Percentiles rank a stretch among this genome's conserved stretches.
These are phyloP conservation scores for Xylariales sp. DNA, from an alignment of 2,329 filamentous ascomycete genomes.

Conservation along the genomic window DNA sequence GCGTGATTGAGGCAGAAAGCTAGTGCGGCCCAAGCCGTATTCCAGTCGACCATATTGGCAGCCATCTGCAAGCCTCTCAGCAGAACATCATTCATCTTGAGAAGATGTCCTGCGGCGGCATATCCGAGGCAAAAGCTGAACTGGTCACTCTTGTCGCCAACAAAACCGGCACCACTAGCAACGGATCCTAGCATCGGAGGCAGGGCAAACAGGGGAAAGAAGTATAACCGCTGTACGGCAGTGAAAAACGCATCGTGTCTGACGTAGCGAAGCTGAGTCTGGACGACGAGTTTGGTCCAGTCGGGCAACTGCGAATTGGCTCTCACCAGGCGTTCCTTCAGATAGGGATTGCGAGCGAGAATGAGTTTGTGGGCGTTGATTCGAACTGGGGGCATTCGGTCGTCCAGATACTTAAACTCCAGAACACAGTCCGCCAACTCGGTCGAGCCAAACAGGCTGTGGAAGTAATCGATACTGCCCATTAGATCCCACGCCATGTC, in stretches of 20 bases:
- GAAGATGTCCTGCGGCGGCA: conserved; percentile 55
- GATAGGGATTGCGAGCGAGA: conserved; percentile 45
- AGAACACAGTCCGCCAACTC: conserved; percentile 38
- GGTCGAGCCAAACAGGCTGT: conserved; percentile 32
- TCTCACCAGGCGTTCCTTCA: conserved; percentile 29
- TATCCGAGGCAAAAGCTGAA: conserved; percentile 59
- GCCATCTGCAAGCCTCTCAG: conserved; percentile 57
- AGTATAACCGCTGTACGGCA: conserved; percentile 54
- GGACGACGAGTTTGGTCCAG: conserved; percentile 38
- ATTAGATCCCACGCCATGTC: conserved; percentile 20
- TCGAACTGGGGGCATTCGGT: conserved; percentile 31
- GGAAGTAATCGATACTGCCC: conserved; percentile 28
- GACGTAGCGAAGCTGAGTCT: conserved; percentile 48
- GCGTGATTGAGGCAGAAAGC: conserved; percentile 49
- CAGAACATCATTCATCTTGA: conserved; percentile 51
- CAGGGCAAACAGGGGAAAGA: conserved; percentile 42
- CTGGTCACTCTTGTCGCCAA: conserved; percentile 36
- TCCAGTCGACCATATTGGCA: conserved; percentile 54
- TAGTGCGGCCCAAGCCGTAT: conserved; percentile 56
- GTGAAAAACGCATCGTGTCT: conserved; percentile 52
- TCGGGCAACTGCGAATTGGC: conserved; percentile 27
- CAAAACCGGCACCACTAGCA: conserved; percentile 28
- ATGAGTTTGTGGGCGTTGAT: conserved; percentile 53
- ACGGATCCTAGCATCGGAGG: conserved; percentile 23
- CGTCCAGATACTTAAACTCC: conserved; percentile 34